Base-by-base conservation (phyloP, 768 basidiomycete species). In the Jaapia argillacea region DNA sequence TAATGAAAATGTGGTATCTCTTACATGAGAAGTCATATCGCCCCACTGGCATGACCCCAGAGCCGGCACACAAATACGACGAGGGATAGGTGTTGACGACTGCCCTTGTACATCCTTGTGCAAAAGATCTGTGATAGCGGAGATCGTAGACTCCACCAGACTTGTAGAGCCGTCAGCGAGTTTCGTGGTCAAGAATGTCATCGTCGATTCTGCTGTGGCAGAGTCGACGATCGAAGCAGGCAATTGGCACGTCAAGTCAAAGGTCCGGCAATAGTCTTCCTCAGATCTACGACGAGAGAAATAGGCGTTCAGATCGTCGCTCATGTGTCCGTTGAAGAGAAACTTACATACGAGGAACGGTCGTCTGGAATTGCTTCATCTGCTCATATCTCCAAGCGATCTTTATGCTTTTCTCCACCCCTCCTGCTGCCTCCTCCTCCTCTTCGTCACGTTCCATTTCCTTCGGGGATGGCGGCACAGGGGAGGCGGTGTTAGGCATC, bases 321-420 rank as follows among this genome's bases (percentile, higher is more conserved):
- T n/a, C n/a, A n/a, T n/a, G n/a, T n/a, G n/a, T n/a, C n/a, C n/a
- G n/a, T n/a, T n/a, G n/a, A n/a, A n/a, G n/a, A 13, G 36, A 46
- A 56, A 60, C 58, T 54, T 46, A 74, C 77, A 58, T 70, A 75
- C 70, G 39, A 65, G 48, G 57, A 18, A 91, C 79, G 2, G 88
- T 90, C 3, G 92, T 96, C 64, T 88, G 77, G 59, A 96, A 94
- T 62, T 72, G 81, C 64, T 84, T 87, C 86, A 97, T 86, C 45
- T 81, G 74, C 55, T 90, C 89, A 61, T 99, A 99, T 56, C 96
- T 75, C 88, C 96, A 99, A 24, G 96, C 96, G 53, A 99, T 98
- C 66, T 86, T 94, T 50, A 93, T 85, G 53, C 79, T 80, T 22
- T 77, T 69, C 33, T 65, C 72, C 26, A 53, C 56, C 50, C 69